Percentiles rank a stretch among this genome's conserved stretches.
These are phyloP conservation scores for Fusarium hostae DNA, from an alignment of 2,329 filamentous ascomycete genomes.

Conservation along the genomic window DNA sequence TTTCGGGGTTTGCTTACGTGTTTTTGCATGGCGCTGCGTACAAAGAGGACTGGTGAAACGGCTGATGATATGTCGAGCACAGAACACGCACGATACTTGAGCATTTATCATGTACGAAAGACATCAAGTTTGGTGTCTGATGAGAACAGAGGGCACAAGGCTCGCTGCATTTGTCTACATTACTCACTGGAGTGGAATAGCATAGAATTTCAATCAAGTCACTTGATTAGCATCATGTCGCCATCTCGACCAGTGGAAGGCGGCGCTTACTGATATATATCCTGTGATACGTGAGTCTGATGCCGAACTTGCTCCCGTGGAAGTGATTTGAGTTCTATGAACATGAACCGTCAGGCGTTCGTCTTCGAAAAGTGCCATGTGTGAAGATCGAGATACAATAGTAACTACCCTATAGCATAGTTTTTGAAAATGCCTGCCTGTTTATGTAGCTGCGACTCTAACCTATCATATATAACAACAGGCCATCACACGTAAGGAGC, in stretches of 20 bases:
- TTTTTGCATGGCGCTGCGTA: conserved; percentile 42
- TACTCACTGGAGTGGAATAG: conserved; percentile 10
- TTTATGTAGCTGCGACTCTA: background rate
- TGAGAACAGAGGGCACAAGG: conserved; percentile 7
- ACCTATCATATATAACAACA: background rate
- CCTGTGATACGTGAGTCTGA: background rate
- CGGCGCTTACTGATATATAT: background rate
- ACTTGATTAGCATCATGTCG: conserved; percentile 8
- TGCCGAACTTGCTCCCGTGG: background rate
- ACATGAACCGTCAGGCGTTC: background rate
- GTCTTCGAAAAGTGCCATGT: background rate
- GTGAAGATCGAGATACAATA: background rate
- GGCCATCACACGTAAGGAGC: background rate
- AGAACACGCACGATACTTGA: conserved; percentile 31
- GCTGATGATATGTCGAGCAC: conserved; percentile 26
- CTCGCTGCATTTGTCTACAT: conserved; percentile 17
- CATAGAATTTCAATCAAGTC: conserved; percentile 24
- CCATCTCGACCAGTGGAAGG: background rate
- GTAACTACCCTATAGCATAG: background rate
- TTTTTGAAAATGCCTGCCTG: background rate
- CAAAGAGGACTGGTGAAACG: conserved; percentile 35
- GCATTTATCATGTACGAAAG: conserved; percentile 30
- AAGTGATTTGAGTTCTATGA: background rate
- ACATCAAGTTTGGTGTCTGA: conserved; percentile 14
- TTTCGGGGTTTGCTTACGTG: conserved; percentile 13